These are phyloP conservation scores for Dalbergia cultrata DNA, from an alignment of 306 rosid species.

Conservation along the genomic window DNA sequence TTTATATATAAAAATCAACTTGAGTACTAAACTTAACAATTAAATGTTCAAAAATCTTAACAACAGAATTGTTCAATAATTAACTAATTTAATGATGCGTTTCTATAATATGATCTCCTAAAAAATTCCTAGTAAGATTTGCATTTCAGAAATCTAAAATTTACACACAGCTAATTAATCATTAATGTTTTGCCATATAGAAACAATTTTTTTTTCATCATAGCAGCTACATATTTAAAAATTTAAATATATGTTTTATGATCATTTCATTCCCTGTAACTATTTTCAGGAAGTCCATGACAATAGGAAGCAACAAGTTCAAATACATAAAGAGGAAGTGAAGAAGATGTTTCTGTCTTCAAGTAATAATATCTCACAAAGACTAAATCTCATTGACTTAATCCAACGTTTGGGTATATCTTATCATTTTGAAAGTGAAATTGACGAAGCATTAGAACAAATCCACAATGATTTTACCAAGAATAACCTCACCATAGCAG, in stretches of 20 bases:
- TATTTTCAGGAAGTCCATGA: slow-evolving; percentile 24
- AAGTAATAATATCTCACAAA: background rate
- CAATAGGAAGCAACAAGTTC: background rate
- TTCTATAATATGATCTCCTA: too few relatives aligned
- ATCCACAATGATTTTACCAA: background rate
- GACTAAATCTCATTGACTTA: slow-evolving; percentile 38
- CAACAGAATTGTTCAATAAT: too few relatives aligned
- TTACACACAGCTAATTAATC: background rate
- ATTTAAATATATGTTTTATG: background rate
- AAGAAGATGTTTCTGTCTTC: slow-evolving; percentile 29
- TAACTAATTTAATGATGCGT: too few relatives aligned
- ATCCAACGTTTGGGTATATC: slow-evolving; percentile 46
- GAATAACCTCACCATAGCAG: background rate
- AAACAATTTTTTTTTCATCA: background rate
- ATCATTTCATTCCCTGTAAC: background rate
- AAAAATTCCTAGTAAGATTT: too few relatives aligned
- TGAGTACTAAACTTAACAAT: too few relatives aligned
- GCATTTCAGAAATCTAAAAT: too few relatives aligned
- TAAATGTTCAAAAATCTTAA: too few relatives aligned
- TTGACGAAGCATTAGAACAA: slow-evolving; percentile 33
- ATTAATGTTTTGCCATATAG: background rate
- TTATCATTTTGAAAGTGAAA: slow-evolving; percentile 44
- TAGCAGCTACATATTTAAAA: background rate
- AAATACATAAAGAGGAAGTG: slow-evolving; percentile 48
- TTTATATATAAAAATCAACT: too few relatives aligned